Percentiles rank a stretch among this genome's conserved stretches.
Evolutionary conservation across 768 basidiomycete species (phyloP).

Genomic region (Pleurotus tuber-regium): DNA sequence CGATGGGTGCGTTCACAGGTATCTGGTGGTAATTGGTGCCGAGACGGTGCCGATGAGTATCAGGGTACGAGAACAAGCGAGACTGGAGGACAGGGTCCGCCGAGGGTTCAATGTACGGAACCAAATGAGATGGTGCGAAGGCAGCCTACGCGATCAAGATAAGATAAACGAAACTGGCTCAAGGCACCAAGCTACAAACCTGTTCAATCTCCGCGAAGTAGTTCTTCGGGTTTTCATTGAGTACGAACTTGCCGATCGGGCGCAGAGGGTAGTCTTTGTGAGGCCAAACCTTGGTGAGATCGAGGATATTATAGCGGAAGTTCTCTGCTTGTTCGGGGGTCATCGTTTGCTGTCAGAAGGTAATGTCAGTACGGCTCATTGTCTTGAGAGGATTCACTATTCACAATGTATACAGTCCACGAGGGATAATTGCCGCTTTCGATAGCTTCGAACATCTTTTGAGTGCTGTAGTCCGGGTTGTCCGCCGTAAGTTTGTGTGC

Average conservation of each 20-base stretch:
- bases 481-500: slow-evolving; percentile 66
- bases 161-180: slow-evolving; percentile 21
- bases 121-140: slow-evolving; percentile 84
- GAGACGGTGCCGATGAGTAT: slow-evolving; percentile 84
- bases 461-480: slow-evolving; percentile 84
- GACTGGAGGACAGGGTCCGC: slow-evolving; percentile 93
- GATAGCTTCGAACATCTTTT: slow-evolving; percentile 79
- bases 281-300: slow-evolving; percentile 91
- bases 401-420: slow-evolving; percentile 85
- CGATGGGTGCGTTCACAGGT: slow-evolving; percentile 80
- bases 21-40: slow-evolving; percentile 82
- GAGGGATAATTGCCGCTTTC: slow-evolving; percentile 77
- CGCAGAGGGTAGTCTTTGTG: slow-evolving; percentile 88
- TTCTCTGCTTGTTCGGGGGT: slow-evolving; percentile 87
- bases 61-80: slow-evolving; percentile 92
- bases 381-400: slow-evolving; percentile 20
- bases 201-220: slow-evolving; percentile 97
- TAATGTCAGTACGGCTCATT: slow-evolving; percentile 1
- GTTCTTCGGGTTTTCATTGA: slow-evolving; percentile 76
- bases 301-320: slow-evolving; percentile 88
- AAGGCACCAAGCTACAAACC: slow-evolving; percentile 38
- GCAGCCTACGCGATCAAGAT: slow-evolving; percentile 48
- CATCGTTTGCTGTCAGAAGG: slow-evolving; percentile 85
- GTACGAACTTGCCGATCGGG: slow-evolving; percentile 80
- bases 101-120: slow-evolving; percentile 88